Evolutionary conservation across 495 filamentous ascomycete genomes (phyloP), one percentile per base, ranked within the genome.

Genomic region (Usnea hakonensis): DNA sequence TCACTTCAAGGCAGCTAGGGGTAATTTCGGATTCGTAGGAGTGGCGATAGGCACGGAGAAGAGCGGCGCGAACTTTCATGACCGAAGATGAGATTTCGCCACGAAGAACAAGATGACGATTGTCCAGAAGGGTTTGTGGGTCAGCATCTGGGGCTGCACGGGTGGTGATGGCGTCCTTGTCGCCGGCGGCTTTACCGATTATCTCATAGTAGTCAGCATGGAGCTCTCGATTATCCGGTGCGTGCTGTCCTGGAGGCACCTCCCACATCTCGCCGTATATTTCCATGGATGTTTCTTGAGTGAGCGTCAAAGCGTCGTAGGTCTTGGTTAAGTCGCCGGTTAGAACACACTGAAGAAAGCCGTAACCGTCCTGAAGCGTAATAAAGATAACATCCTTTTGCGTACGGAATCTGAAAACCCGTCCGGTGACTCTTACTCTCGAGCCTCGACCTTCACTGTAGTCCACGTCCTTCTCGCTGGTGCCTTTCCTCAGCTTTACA

Each of bases 131-230:
- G 68, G 90, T 91, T 68, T 87, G 81, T 11, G 86, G 81, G 68
- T 96, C 91, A 56, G 89, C 88, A 65, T 91, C 83, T 55, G 81
- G 78, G 46, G 90, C 86, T 28, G 96, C 90, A 65, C 86, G 87
- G 79, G 90, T 96, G 79, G 90, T 95, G 72, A 96, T 93, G 60
- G 95, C 89, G 61, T 97, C 94, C 63, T 91, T 87, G 69, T 92
- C 94, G 55, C 90, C 89, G 17, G 90, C 89, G 21, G 91, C 91
- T 64, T 85, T 84, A 64, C 91, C 88, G 63, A 92, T 83, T 69
- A 98, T 83, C 72, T 86, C 85, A 78, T 86, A 97, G 78, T 89
- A 97, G 72, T 99, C 94, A 61, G 89, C 95, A 65, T 95, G 91
- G 52, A 99, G 80, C 74, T 99, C 94, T 57, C 95, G 90, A 80